phyloP scores from a whole-genome alignment of 306 rosid genomes.

The Lathyrus tuberosus region DNA sequence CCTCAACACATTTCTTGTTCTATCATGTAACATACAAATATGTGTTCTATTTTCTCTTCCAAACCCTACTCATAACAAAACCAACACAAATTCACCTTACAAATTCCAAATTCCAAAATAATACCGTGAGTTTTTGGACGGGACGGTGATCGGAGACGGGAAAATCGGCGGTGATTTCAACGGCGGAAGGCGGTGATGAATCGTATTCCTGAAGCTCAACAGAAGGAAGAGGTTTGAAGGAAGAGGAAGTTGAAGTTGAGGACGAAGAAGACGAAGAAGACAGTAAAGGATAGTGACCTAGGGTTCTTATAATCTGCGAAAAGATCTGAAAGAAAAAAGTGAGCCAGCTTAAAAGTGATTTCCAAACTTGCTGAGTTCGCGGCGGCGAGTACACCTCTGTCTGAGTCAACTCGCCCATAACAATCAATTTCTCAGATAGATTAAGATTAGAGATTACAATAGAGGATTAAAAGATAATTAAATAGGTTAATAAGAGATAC shows the following conservation, averaged over 20 bases:
- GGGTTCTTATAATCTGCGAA: slow-evolving; percentile 72
- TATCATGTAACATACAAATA: not conserved
- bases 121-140: slow-evolving; percentile 69
- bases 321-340: slow-evolving; percentile 92
- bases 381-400: slow-evolving; percentile 67
- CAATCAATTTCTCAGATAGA: not conserved
- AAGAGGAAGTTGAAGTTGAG: slow-evolving; percentile 42
- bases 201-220: slow-evolving; percentile 68
- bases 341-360: slow-evolving; percentile 76
- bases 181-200: slow-evolving; percentile 30
- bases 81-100: not conserved
- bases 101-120: not conserved
- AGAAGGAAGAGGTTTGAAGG: slow-evolving; percentile 81
- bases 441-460: not conserved
- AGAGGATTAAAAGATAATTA: not conserved
- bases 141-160: slow-evolving; percentile 39
- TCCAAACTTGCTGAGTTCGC: slow-evolving; percentile 74
- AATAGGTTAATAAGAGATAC: not conserved
- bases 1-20: not conserved
- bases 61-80: slow-evolving; percentile 24
- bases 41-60: not conserved
- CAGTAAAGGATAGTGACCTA: slow-evolving; percentile 79
- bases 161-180: slow-evolving; percentile 54
- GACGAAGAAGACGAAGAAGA: slow-evolving; percentile 63
- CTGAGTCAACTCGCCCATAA: slow-evolving; percentile 95